Evolutionary conservation across 176 grass and related monocot species (phyloP).

Genomic region (Raddia guianensis): DNA sequence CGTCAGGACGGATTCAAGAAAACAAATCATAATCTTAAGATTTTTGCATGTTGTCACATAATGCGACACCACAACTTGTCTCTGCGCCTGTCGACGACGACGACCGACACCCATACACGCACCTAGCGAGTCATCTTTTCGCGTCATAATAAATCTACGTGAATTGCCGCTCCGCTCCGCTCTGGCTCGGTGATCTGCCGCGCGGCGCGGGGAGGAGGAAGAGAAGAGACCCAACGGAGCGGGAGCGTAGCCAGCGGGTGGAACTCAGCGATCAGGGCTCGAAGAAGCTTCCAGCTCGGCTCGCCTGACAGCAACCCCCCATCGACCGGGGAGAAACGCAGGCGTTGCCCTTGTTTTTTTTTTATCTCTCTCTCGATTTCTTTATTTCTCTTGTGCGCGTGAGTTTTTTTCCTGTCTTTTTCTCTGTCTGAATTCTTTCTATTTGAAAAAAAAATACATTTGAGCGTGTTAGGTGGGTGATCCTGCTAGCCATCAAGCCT

Average conservation of each 20-base stretch:
- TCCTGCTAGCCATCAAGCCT: not conserved
- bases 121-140: not conserved
- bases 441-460: not conserved
- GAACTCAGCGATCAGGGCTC: conserved; percentile 35
- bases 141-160: not conserved
- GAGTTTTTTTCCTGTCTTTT: not conserved
- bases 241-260: conserved; percentile 11
- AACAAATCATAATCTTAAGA: no score
- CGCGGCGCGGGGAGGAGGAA: not conserved
- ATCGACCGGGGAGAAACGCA: conserved; percentile 21
- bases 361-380: no score
- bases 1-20: no score
- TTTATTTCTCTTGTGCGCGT: not conserved
- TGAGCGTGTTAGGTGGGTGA: not conserved
- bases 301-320: conserved; percentile 34
- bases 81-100: not conserved
- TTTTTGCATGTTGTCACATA: no score
- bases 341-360: not conserved
- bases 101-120: not conserved
- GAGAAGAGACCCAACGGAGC: not conserved
- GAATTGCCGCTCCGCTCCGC: not conserved
- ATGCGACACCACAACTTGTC: not conserved
- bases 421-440: no score
- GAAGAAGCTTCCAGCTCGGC: conserved; percentile 28
- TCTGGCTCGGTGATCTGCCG: no score